Base-by-base conservation (phyloP, 768 basidiomycete genomes). In the Amanita pseudoporphyria region DNA sequence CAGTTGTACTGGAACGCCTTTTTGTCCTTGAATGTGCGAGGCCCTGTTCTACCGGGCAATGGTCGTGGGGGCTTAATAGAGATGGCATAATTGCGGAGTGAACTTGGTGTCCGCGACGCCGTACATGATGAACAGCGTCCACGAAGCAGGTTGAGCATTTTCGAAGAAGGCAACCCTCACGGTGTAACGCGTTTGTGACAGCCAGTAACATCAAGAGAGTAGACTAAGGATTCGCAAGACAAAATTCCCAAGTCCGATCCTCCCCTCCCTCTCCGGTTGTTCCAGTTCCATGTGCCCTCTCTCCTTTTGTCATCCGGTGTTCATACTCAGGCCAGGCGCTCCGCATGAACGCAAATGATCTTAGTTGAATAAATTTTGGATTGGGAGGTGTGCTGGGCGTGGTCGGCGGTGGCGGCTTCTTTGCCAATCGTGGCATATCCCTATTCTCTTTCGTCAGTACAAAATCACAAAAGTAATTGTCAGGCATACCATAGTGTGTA, bases 301-400 rank as follows among this genome's bases (percentile, higher is more conserved):
- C 89, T 5, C 94, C 94, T 59, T 92, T 86, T 3, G 95, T 96
- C 82, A 95, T 86, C n/a, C 89, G 71, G 62, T 98, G 95, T 57
- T 84, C 84, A 58, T 97, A 98, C 1, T 89, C 91, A 42, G 76
- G 78, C 81, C 91, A 98, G 0, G 68, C 54, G 9, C 63, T 62
- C 36, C 87, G 71, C 36, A 79, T 69, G 60, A 98, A 97, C 14
- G 63, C 70, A 63, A 94, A 97, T 0, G 91, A 94, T 24, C 88
- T 77, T 14, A 91, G 62, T 9, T 85, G 72, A 2, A 64, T 73
- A 61, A 85, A 98, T 4, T 64, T 67, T 5, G 88, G 86, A 60
- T 84, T 86, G n/a, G 68, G 65, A 2, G 67, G 65, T 33, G 70
- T 67, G 38, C 71, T 74, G 2, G 67, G 60, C 12, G 67, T 63